Evolutionary conservation across 345 rosid genomes (phyloP).

Genomic region (Cardamine occulta): DNA sequence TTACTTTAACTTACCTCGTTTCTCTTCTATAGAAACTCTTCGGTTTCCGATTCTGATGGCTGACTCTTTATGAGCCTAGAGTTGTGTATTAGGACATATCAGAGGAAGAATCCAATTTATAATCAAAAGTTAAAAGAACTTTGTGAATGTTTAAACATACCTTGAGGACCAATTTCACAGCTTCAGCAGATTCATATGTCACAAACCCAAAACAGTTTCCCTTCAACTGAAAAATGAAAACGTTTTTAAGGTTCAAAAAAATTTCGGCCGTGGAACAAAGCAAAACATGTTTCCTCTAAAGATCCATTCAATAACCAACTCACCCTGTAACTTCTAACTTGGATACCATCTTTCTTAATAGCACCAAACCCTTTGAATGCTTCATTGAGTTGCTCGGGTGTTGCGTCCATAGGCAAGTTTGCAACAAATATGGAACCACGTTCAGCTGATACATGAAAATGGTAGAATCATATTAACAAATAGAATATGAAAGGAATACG

Average conservation of each 20-base stretch:
- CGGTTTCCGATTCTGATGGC: constrained; percentile 63
- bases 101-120: not conserved
- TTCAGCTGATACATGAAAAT: constrained; percentile 16
- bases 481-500: not conserved
- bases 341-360: constrained; percentile 40
- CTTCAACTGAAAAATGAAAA: constrained; percentile 42
- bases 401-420: constrained; percentile 47
- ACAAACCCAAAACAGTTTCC: constrained; percentile 82
- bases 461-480: not conserved
- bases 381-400: constrained; percentile 43
- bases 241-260: not conserved
- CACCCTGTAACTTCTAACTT: constrained; percentile 48
- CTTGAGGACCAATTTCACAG: constrained; percentile 67
- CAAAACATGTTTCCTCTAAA: not conserved
- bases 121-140: not conserved
- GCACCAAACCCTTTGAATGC: constrained; percentile 41
- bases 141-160: constrained; percentile 38
- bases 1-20: constrained; percentile 57
- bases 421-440: constrained; percentile 42
- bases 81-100: not conserved
- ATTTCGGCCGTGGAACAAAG: not conserved
- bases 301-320: constrained; percentile 19
- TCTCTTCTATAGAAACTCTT: constrained; percentile 73
- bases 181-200: constrained; percentile 68
- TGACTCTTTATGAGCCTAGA: constrained; percentile 51